A percentile compares a stretch with the other conserved stretches of the same genome.
Conservation (phyloP, 257 asterid genomes). For the Ilex asprella region DNA sequence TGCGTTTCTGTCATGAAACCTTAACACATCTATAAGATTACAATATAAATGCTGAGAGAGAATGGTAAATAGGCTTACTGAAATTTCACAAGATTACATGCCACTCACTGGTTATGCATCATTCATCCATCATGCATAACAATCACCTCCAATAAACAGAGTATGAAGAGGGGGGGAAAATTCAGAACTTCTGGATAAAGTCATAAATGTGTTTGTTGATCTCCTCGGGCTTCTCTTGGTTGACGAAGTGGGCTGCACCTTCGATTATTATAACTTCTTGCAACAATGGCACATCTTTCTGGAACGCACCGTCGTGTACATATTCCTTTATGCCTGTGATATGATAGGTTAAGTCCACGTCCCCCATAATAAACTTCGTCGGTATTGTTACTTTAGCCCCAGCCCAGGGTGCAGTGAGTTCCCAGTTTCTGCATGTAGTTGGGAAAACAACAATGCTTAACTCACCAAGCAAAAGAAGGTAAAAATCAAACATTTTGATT, state of each 20-base stretch:
- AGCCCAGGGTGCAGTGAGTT: slow-evolving; percentile 59
- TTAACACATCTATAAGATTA: no score
- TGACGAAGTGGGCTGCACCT: slow-evolving; percentile 66
- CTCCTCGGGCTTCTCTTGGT: slow-evolving; percentile 64
- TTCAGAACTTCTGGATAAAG: slow-evolving; percentile 49
- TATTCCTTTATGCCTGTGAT: slow-evolving; percentile 41
- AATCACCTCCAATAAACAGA: no score
- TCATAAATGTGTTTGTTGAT: slow-evolving; percentile 45
- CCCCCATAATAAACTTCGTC: slow-evolving; percentile 54
- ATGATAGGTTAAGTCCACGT: slow-evolving; percentile 47
- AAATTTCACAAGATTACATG: no score
- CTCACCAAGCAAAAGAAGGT: no score
- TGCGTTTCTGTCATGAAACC: no score
- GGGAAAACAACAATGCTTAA: no score
- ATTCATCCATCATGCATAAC: no score
- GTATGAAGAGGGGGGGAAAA: no score
- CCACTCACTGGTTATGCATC: no score
- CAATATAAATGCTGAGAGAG: no score
- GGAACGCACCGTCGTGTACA: slow-evolving; percentile 53
- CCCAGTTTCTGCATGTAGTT: slow-evolving; percentile 49
- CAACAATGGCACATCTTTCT: slow-evolving; percentile 47
- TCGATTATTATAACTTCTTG: slow-evolving; percentile 49
- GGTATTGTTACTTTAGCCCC: slow-evolving; percentile 59
- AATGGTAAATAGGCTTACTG: no score
- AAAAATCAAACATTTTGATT: no score